Evolutionary conservation across 2,329 filamentous ascomycete species (phyloP), one percentile per base, ranked within the genome.

Genomic region (Cephalotrichum gorgonifer): DNA sequence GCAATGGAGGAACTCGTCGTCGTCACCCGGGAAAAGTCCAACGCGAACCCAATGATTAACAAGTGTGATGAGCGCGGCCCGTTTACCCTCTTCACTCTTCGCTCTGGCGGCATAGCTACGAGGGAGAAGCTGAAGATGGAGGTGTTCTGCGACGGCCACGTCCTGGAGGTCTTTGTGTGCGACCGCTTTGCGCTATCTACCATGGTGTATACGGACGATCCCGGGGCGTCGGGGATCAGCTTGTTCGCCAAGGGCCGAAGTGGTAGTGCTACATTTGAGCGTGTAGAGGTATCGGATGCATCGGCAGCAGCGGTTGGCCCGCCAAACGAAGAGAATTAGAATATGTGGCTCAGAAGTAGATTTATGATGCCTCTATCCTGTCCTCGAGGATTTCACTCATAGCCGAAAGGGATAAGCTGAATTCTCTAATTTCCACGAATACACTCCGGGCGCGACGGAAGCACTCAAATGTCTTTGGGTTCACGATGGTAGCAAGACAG

Each of bases 141-240:
- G 17, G 61, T 65, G 0, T 69, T 67, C 54, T 66, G 64, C 44
- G 70, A 73, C 49, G 60, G 54, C 22, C 67, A 64, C 22, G 66
- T 71, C 6, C 54, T 73, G 3, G 70, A 74, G 52, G 62, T 73
- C 1, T 73, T 72, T 52, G 64, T 68, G 6, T 73, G 73, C 50
- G 62, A 62, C 8, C 58, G 70, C 11, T 68, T 63, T 14, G 66
- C 62, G 3, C 63, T 73, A 15, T 62, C 64, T 1, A 70, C 70
- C 1, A 57, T 63, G 3, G 56, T 69, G 4, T 70, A 67, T 51
- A 54, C 57, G 26, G 52, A 52, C 15, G 26, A 43, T 26, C 23
- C 7, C 6, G 23, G 15, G 23, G 23, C 23, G 7, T 26, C 20
- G 22, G 41, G 41, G 8, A 17, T 43, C 26, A 43, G 41, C 12